phyloP scores from a whole-genome alignment of 495 filamentous ascomycete species.

The Pyrenopolyporus hunteri region DNA sequence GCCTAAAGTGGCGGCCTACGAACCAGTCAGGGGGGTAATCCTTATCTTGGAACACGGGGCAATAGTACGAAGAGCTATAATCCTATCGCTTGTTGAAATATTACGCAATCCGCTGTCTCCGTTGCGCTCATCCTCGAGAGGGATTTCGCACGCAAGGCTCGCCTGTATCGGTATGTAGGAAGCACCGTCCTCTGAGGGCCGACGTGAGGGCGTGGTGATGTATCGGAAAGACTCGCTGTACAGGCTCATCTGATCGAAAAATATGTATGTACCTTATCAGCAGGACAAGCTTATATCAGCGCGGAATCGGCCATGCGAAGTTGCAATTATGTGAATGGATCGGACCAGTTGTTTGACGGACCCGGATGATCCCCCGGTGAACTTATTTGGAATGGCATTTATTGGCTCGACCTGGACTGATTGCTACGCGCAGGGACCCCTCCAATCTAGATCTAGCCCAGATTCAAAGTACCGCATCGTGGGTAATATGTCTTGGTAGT shows the following conservation, averaged over 20 bases:
- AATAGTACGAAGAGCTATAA: background rate
- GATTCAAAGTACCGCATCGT: background rate
- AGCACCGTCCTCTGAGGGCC: too few relatives aligned
- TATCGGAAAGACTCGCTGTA: background rate
- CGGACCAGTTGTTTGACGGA: background rate
- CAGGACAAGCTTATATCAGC: background rate
- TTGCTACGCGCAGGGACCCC: conserved; percentile 1
- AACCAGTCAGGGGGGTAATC: background rate
- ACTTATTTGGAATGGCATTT: background rate
- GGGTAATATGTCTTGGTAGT: background rate
- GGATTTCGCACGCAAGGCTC: background rate
- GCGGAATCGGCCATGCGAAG: background rate
- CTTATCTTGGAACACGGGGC: background rate
- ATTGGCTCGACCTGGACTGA: background rate
- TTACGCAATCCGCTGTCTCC: background rate
- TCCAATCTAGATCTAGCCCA: conserved; percentile 2
- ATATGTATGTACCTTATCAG: background rate
- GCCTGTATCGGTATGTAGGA: too few relatives aligned
- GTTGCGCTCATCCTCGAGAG: background rate
- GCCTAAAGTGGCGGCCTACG: background rate
- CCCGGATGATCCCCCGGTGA: background rate
- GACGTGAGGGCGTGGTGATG: background rate
- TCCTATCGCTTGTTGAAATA: background rate
- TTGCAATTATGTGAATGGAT: background rate
- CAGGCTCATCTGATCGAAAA: background rate